Base-by-base conservation (phyloP, 176 grass and related monocot genomes). In the Cymbopogon citratus region DNA sequence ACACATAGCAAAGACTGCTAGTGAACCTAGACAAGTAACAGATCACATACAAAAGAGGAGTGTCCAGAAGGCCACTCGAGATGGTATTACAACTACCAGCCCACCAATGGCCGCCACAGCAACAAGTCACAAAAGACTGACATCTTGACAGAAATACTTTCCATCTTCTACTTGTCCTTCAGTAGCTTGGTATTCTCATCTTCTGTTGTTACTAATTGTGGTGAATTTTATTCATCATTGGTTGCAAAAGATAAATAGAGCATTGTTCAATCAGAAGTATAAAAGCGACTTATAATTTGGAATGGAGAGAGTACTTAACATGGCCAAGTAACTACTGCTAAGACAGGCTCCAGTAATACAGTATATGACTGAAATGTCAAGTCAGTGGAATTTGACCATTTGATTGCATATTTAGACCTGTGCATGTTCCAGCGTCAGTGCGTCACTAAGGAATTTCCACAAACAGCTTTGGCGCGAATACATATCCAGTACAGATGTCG, bases 371-470 rank as follows among this genome's bases (percentile, higher is more conserved):
- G 35, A 71, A 70, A 48, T 60, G 7, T 16, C 38, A 16, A 44
- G 12, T 59, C 48, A 1, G 5, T 21, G 27, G 43, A 39, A 57
- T 24, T 33, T 34, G 41, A 21, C 12, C 5, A 36, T 48, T 78
- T 64, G 57, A 48, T 63, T 54, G 12, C 56, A 69, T 18, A 24
- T 41, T 24, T 25, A 7, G 36, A 4, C 45, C 14, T 54, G 28
- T 74, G 28, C 40, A 35, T 66, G 61, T 31, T 23, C 5, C 45
- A 63, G n/a, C 56, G 2, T 24, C 56, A 24, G 56, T 24, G 15
- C 27, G 15, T 36, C 67, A 59, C 59, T 38, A 43, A 80, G 83
- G 77, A 76, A 85, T 85, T 93, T 88, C 39, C 26, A 56, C 71
- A 5, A 85, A 76, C 77, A 87, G 57, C 11, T 14, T 35, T 18